Evolutionary conservation across 2,329 filamentous ascomycete species (phyloP), one percentile per base, ranked within the genome.

Genomic region (Penicillium sp.): DNA sequence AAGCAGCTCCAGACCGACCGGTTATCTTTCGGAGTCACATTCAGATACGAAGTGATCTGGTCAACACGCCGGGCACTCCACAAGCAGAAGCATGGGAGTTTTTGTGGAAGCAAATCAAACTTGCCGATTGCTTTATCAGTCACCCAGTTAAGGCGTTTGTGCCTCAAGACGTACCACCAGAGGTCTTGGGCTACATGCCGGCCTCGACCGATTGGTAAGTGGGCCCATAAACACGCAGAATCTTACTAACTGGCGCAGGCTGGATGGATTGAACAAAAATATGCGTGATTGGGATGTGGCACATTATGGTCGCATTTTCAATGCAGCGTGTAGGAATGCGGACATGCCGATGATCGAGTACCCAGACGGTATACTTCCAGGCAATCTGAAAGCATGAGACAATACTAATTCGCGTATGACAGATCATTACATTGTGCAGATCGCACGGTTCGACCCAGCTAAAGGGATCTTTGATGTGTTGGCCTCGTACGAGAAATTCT

Each of bases 1-100:
- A 80, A 50, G 52, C n/a, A 10, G 86, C 86, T 2, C 85, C 86
- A 0, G 67, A 83, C 18, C 80, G 87, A 11, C 87, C 87, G 0
- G 82, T 91, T n/a, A 79, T 91, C 31, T 91, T 87, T 71, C 80
- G 87, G 50, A 88, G 84, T 38, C 87, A 90, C 65, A 90, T 91
- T 48, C 86, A 91, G 68, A 82, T 90, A 50, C 46, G 84, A 80
- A 61, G 82, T 53, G 88, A 93, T 62, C 77, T 92, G 10, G 79
- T 86, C 7, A 79, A 80, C 41, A 72, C 78, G 40, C 67, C 78
- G 1, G 83, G 80, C 1, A 83, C 81, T 2, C 84, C 87, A 0
- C 87, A 90, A 57, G 79, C 80, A 4, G 83, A 88, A 54, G 82
- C 87, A 11, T 93, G 88, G 88, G 73, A 79, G 28, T 89, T 83